phyloP scores from a whole-genome alignment of 345 rosid species.

The Pseudoturritis turrita region DNA sequence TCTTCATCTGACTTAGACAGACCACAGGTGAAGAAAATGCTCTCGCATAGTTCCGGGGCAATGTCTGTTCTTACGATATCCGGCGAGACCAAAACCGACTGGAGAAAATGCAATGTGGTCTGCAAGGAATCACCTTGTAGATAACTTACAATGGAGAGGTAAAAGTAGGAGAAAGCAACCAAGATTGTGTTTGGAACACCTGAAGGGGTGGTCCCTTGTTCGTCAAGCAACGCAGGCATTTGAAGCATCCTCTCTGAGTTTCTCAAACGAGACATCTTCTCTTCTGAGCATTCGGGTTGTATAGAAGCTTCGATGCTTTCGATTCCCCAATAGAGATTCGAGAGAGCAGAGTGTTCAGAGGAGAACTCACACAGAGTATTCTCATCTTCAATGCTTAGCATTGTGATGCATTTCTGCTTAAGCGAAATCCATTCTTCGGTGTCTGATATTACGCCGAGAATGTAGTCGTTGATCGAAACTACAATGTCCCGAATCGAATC shows the following conservation, averaged over 20 bases:
- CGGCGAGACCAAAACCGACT: slow-evolving; percentile 57
- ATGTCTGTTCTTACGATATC: slow-evolving; percentile 38
- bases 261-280: slow-evolving; percentile 30
- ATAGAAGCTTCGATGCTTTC: slow-evolving; percentile 56
- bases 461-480: slow-evolving; percentile 38
- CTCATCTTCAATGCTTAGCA: slow-evolving; percentile 38
- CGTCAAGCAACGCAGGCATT: slow-evolving; percentile 83
- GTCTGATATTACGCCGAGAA: slow-evolving; percentile 33
- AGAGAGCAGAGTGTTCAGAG: slow-evolving; percentile 58
- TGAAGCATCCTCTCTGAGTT: slow-evolving; percentile 81
- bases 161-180: slow-evolving; percentile 46
- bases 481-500: slow-evolving; percentile 42
- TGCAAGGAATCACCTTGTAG: slow-evolving; percentile 67
- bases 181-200: slow-evolving; percentile 54
- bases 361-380: slow-evolving; percentile 44
- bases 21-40: slow-evolving; percentile 36
- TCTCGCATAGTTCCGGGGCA: slow-evolving; percentile 46
- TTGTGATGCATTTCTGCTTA: slow-evolving; percentile 41
- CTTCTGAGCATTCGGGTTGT: slow-evolving; percentile 33
- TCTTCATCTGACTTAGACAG: slow-evolving; percentile 20
- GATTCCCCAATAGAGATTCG: slow-evolving; percentile 79
- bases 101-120: slow-evolving; percentile 67
- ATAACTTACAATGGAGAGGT: slow-evolving; percentile 49
- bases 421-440: slow-evolving; percentile 35
- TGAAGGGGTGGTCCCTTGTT: slow-evolving; percentile 50